Base-by-base conservation (phyloP, 2,329 filamentous ascomycete genomes). In the Colletotrichum orchidophilum region DNA sequence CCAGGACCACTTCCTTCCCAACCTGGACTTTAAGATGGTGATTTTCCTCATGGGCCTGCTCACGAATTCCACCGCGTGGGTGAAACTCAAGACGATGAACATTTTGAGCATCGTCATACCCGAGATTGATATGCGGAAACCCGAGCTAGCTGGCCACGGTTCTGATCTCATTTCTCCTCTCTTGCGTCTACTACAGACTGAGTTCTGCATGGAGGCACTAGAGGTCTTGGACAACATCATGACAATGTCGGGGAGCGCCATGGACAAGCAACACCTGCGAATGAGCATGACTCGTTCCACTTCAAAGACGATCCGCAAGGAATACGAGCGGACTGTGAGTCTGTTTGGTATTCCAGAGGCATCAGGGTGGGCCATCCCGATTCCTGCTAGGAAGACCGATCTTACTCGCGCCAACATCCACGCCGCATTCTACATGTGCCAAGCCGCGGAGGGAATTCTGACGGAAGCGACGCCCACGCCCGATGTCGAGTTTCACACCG, bases 261-360 rank as follows among this genome's bases (percentile, higher is more conserved):
- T 97, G 88, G 96, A 98, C 80, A 94, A 94, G 76, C 94, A 98
- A 76, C 95, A 98, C 78, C 84, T 99, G 70, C 91, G 96, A 49
- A 99, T 99, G 97, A 98, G 96, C 81, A 98, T 99, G 94, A 95
- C 95, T 5, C 92, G 94, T 13, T 92, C 93, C 1, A 94, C 95
- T 2, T 96, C 95, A 0, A 93, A 93, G 75, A 91, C 93, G 0
- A 93, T 96, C 60, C 92, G 94, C 59, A 98, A 98, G 79, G 95
- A 98, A 81, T 98, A 97, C 76, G 96, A 97, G 78, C 92, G 94
- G 26, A 97, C 94, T 0, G 93, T 97, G 79, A 98, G 95, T 77
- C 83, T 99, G 39, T 99, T 98, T 79, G 97, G 97, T 31, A 98
- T 99, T 70, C 96, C 96, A 0, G 96, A 98, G 79, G 92, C 95